Evolutionary conservation across 2,329 filamentous ascomycete species (phyloP).

Genomic region (Neopestalotiopsis sp.): DNA sequence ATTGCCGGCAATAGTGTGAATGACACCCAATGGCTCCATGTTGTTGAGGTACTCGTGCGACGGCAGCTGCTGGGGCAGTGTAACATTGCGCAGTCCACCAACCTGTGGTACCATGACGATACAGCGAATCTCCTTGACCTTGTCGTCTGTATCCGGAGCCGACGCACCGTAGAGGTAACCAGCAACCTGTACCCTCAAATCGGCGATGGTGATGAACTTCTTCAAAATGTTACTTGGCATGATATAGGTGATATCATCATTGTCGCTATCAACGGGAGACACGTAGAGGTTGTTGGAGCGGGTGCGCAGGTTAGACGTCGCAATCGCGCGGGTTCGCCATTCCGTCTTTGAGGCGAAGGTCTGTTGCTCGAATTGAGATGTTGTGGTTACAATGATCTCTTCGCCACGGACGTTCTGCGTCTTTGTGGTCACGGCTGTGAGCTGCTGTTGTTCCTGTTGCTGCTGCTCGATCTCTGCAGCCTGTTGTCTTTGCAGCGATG

Average conservation of each 20-base stretch:
- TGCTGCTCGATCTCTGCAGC: slow-evolving; percentile 99
- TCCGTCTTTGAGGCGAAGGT: slow-evolving; percentile 99
- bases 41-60: slow-evolving; percentile 88
- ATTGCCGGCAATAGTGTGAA: slow-evolving; percentile 94
- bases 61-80: slow-evolving; percentile 87
- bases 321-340: slow-evolving; percentile 96
- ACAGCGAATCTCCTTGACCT: slow-evolving; percentile 95
- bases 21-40: slow-evolving; percentile 90
- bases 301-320: slow-evolving; percentile 92
- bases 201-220: slow-evolving; percentile 96
- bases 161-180: slow-evolving; percentile 94
- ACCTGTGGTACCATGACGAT: slow-evolving; percentile 99
- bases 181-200: slow-evolving; percentile 94
- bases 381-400: slow-evolving; percentile 97
- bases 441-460: slow-evolving; percentile 93
- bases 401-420: slow-evolving; percentile 97
- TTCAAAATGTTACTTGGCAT: slow-evolving; percentile 99
- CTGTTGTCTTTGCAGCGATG: slow-evolving; percentile 97
- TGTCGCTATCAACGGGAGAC: slow-evolving; percentile 89
- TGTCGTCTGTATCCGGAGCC: slow-evolving; percentile 84
- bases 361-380: slow-evolving; percentile 96
- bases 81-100: slow-evolving; percentile 88
- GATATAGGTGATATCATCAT: slow-evolving; percentile 93
- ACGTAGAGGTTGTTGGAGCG: slow-evolving; percentile 99
- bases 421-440: slow-evolving; percentile 97